Base-by-base conservation (phyloP, 179 eudicot species). In the Spinacia oleracea region DNA sequence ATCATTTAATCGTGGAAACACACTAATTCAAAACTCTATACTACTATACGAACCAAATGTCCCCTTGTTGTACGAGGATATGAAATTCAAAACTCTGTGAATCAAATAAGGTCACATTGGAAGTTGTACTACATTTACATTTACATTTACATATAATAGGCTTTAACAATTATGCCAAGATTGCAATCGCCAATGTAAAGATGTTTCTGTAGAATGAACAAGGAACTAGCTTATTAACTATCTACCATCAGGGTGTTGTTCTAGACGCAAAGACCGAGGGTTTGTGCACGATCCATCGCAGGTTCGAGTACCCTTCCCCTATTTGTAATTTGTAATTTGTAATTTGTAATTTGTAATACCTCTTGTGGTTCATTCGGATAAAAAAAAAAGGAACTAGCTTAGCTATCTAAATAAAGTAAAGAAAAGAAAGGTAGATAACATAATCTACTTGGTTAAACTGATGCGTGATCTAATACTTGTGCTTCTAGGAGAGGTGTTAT, bases 401-500 rank as follows among this genome's bases (percentile, higher is more conserved):
- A n/a, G 23, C 40, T 51, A 16, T 53, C 72, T 35, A 46, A 21
- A 20, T 21, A 9, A 51, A 18, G 3, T 7, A 55, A n/a, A 14
- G 12, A 25, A 70, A 25, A 45, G 43, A 45, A 27, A 15, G 1
- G 10, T 1, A 71, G 40, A 38, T n/a, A 38, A 6, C 42, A 50
- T 4, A 6, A 51, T 32, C 75, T 72, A 72, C 45, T 72, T 72
- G 29, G 23, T 29, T 29, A 72, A 20, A 72, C 62, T 53, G 10
- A 25, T 1, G 27, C 56, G 80, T 40, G 73, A 78, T 64, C 72
- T 64, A 72, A 70, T 27, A 20, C 73, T 67, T 20, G 43, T 1
- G 58, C 79, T 78, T 74, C 20, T 62, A 18, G 75, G 74, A 76
- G 79, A 45, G 29, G 40, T 38, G 40, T 45, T 29, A 5, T 69